phyloP scores from a whole-genome alignment of 768 basidiomycete species.

The Cyclocybe aegerita region DNA sequence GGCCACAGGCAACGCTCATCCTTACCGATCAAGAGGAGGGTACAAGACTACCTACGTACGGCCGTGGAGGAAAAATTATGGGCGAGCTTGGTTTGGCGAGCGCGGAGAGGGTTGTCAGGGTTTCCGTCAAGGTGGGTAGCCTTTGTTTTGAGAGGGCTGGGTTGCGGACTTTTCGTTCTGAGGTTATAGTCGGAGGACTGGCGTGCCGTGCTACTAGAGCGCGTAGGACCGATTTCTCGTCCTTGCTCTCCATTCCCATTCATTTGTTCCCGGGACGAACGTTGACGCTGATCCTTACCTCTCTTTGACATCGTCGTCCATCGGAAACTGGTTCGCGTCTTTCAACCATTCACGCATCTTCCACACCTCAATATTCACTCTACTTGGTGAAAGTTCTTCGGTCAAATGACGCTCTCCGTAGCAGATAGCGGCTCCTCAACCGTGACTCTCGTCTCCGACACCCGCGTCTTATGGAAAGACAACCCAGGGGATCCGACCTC shows the following conservation, averaged over 20 bases:
- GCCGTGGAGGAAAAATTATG: conserved; percentile 29
- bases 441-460: conserved; percentile 28
- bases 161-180: too few relatives aligned
- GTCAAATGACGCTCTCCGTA: conserved; percentile 32
- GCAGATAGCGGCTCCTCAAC: conserved; percentile 32
- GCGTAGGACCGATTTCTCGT: too few relatives aligned
- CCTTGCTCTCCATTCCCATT: too few relatives aligned
- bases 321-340: too few relatives aligned
- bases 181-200: too few relatives aligned
- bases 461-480: conserved; percentile 29
- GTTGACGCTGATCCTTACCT: too few relatives aligned
- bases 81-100: conserved; percentile 36
- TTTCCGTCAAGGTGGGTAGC: conserved; percentile 35
- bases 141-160: background rate
- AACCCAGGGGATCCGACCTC: conserved; percentile 10
- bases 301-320: too few relatives aligned
- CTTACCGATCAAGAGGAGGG: conserved; percentile 35
- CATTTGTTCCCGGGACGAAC: too few relatives aligned
- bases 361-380: too few relatives aligned
- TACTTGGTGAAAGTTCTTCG: conserved; percentile 27
- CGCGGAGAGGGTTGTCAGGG: conserved; percentile 27
- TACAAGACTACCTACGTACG: conserved; percentile 32
- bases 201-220: too few relatives aligned
- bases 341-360: too few relatives aligned
- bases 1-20: conserved; percentile 35